Conservation (phyloP, 495 filamentous ascomycete species). For the Trichoderma erinaceum region DNA sequence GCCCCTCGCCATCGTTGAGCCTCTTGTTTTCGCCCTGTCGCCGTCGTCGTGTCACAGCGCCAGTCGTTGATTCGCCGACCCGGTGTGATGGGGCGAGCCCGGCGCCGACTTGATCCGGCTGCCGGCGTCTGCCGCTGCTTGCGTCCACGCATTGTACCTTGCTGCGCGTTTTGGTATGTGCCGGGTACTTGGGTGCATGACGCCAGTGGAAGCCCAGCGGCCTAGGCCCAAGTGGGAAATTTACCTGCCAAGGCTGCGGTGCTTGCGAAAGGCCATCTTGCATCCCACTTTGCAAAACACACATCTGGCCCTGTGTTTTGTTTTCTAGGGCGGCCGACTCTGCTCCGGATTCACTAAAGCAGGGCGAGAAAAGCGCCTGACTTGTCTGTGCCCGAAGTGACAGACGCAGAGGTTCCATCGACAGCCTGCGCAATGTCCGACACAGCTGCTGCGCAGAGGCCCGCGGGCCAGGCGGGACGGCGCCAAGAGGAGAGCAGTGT, state of each 20-base stretch:
- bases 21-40: background rate
- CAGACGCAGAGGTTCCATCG: background rate
- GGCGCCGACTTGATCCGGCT: background rate
- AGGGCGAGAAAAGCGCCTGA: background rate
- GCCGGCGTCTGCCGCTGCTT: background rate
- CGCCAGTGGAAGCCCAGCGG: background rate
- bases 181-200: background rate
- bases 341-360: background rate
- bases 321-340: background rate
- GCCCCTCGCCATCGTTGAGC: background rate
- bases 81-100: background rate
- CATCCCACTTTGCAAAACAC: background rate
- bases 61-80: slow-evolving; percentile 3
- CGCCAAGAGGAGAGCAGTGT: slow-evolving; percentile 5
- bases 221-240: background rate
- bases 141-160: background rate
- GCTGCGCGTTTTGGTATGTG: background rate
- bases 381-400: background rate
- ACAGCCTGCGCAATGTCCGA: slow-evolving; percentile 5
- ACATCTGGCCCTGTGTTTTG: background rate
- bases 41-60: background rate
- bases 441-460: background rate
- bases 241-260: background rate
- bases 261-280: slow-evolving; percentile 14
- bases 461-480: slow-evolving; percentile 11